These are phyloP conservation scores for Lanzia echinophila DNA, from an alignment of 2,329 filamentous ascomycete genomes.

Conservation along the genomic window DNA sequence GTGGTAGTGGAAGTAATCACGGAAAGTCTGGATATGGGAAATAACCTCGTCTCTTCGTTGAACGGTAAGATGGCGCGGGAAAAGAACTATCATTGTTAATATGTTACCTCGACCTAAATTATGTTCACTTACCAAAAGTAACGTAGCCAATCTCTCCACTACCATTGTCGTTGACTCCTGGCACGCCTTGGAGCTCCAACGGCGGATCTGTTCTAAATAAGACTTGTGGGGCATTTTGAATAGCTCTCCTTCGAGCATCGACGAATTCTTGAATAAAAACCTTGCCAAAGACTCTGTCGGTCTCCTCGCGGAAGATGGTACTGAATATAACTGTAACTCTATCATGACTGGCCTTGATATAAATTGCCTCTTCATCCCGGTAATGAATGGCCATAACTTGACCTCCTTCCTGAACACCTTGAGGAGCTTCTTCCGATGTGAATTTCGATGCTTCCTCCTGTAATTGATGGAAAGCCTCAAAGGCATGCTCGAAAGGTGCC, in stretches of 20 bases:
- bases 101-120: background rate
- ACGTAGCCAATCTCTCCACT: conserved; percentile 93
- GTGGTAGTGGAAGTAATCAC: conserved; percentile 99
- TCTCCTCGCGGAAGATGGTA: conserved; percentile 96
- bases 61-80: conserved; percentile 86
- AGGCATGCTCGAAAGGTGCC: conserved; percentile 94
- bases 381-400: conserved; percentile 96
- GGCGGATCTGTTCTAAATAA: conserved; percentile 93
- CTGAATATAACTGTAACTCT: conserved; percentile 98
- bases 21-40: conserved; percentile 98
- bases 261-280: conserved; percentile 99
- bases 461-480: conserved; percentile 82
- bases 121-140: conserved; percentile 70
- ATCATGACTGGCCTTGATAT: conserved; percentile 95
- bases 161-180: conserved; percentile 68
- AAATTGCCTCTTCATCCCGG: conserved; percentile 97
- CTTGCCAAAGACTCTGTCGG: conserved; percentile 93
- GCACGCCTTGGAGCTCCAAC: conserved; percentile 79
- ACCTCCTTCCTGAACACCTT: conserved; percentile 82
- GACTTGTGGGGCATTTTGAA: conserved; percentile 97
- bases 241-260: conserved; percentile 86
- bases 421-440: conserved; percentile 87
- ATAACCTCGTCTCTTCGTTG: conserved; percentile 93
- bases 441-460: conserved; percentile 87
- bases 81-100: conserved; percentile 59